phyloP scores from a whole-genome alignment of 768 basidiomycete species.

The Gymnopilus dilepis region DNA sequence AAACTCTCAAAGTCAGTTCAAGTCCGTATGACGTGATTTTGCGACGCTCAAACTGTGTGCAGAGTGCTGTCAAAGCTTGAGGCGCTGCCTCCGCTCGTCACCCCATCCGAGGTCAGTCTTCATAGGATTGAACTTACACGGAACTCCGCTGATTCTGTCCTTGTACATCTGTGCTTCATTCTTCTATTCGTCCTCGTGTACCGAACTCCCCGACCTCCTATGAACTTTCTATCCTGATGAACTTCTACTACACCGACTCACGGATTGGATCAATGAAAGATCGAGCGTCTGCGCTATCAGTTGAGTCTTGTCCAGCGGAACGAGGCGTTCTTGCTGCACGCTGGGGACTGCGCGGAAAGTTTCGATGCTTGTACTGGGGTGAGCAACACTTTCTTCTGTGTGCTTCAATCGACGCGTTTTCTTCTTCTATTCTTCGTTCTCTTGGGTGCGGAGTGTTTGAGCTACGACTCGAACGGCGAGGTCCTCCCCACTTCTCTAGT shows the following conservation, averaged over 20 bases:
- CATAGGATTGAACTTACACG: constrained; percentile 28
- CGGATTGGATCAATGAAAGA: constrained; percentile 43
- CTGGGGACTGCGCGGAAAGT: constrained; percentile 97
- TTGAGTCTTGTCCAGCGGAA: constrained; percentile 81
- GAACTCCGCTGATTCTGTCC: constrained; percentile 29
- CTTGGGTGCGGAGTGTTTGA: too few species aligned
- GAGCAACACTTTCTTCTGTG: constrained; percentile 33
- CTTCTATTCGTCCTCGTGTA: constrained; percentile 15
- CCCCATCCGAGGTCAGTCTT: constrained; percentile 81
- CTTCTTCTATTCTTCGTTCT: background rate
- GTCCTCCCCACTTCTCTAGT: too few species aligned
- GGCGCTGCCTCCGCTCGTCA: constrained; percentile 87
- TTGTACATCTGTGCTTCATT: constrained; percentile 10
- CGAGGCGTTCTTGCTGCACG: constrained; percentile 93
- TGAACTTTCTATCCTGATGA: constrained; percentile 7
- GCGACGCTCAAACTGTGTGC: background rate
- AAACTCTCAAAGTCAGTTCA: constrained; percentile 59
- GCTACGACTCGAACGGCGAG: too few species aligned
- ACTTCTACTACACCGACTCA: background rate
- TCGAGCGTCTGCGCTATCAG: constrained; percentile 83
- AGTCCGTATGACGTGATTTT: background rate
- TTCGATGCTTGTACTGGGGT: constrained; percentile 92
- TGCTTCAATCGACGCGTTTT: background rate
- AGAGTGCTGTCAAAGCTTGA: constrained; percentile 83
- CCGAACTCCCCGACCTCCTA: constrained; percentile 1